Evolutionary conservation across 495 filamentous ascomycete genomes (phyloP).

Genomic region (Clohesyomyces aquaticus): DNA sequence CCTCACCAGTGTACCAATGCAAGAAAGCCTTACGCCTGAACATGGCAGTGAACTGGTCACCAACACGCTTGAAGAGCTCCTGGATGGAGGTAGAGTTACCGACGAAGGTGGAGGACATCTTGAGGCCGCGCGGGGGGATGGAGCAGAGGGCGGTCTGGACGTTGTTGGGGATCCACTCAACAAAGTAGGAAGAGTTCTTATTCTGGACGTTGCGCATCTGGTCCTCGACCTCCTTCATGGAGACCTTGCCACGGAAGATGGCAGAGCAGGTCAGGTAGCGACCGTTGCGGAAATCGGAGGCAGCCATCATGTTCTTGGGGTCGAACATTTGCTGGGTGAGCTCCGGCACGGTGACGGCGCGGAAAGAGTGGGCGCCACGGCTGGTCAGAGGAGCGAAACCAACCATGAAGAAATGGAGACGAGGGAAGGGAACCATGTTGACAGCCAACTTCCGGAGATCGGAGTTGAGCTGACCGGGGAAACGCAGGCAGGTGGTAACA

Average conservation of each 20-base stretch:
- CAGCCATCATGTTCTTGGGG: slow-evolving; percentile 99
- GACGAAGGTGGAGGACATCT: slow-evolving; percentile 99
- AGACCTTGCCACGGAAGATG: slow-evolving; percentile 99
- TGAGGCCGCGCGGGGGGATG: slow-evolving; percentile 94
- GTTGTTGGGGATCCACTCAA: slow-evolving; percentile 99
- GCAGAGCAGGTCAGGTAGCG: slow-evolving; percentile 99
- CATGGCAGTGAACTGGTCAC: slow-evolving; percentile 99
- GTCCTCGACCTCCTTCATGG: slow-evolving; percentile 99
- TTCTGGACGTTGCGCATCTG: slow-evolving; percentile 99
- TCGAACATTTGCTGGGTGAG: slow-evolving; percentile 99
- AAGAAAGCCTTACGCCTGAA: slow-evolving; percentile 99
- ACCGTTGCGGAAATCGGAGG: slow-evolving; percentile 98
- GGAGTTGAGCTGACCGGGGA: slow-evolving; percentile 99
- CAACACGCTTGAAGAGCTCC: slow-evolving; percentile 99
- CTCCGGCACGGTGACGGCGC: slow-evolving; percentile 95
- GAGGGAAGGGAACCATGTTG: slow-evolving; percentile 99
- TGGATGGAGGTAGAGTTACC: slow-evolving; percentile 99
- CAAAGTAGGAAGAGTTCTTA: slow-evolving; percentile 99
- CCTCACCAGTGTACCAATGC: slow-evolving; percentile 99
- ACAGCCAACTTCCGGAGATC: slow-evolving; percentile 99
- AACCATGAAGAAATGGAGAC: slow-evolving; percentile 99
- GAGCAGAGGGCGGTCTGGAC: slow-evolving; percentile 99
- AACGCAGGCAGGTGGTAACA: slow-evolving; percentile 97
- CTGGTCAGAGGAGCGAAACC: slow-evolving; percentile 98
- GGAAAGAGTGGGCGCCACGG: slow-evolving; percentile 93